Evolutionary conservation across 257 asterid genomes (phyloP).

Genomic region (Lycium ferocissimum): DNA sequence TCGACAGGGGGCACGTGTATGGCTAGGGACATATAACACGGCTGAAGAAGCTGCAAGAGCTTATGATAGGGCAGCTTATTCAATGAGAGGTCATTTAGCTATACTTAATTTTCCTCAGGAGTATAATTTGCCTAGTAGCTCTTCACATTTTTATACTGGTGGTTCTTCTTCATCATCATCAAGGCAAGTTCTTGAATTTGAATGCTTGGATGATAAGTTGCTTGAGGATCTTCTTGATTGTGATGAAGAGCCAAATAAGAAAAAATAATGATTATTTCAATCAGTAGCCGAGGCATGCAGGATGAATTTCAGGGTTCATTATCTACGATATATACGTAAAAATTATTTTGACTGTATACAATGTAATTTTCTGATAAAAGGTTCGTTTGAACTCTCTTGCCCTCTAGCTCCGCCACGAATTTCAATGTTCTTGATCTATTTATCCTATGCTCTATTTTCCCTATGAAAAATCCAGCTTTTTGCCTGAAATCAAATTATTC

Average conservation of each 20-base stretch:
- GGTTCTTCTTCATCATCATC: constrained; percentile 35
- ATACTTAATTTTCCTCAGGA: constrained; percentile 82
- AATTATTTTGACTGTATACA: not conserved
- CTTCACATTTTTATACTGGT: constrained; percentile 59
- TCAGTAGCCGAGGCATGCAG: not conserved
- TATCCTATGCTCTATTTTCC: not conserved
- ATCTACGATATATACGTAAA: not conserved
- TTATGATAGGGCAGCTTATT: constrained; percentile 71
- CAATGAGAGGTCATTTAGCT: constrained; percentile 76
- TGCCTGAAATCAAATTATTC: not conserved
- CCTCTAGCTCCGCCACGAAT: not conserved
- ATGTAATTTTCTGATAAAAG: not conserved
- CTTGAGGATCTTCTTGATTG: constrained; percentile 71
- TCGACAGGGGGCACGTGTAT: constrained; percentile 66
- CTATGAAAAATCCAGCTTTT: not conserved
- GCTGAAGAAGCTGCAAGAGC: constrained; percentile 85
- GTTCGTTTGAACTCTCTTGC: not conserved
- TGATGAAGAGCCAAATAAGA: constrained; percentile 36
- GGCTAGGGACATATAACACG: constrained; percentile 79
- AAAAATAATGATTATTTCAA: constrained; percentile 31
- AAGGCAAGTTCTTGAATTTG: constrained; percentile 64
- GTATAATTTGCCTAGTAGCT: constrained; percentile 63
- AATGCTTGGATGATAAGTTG: constrained; percentile 63
- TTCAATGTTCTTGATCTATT: not conserved
- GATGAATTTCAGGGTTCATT: not conserved